Conservation (phyloP, 2,329 filamentous ascomycete genomes). For the Phaeosphaeriaceae sp. region DNA sequence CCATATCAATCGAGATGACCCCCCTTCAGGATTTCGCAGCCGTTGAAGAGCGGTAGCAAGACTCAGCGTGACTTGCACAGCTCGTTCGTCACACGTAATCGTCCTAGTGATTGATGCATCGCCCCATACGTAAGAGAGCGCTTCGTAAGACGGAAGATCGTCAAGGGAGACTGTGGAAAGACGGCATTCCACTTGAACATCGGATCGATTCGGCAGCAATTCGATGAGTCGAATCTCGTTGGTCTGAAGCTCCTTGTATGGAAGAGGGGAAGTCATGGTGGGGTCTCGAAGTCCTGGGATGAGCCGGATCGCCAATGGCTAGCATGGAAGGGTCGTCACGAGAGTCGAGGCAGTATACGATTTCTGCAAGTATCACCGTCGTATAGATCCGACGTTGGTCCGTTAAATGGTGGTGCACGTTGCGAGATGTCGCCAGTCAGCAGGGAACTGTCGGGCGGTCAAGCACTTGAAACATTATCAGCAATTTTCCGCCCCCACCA, state of each 20-base stretch:
- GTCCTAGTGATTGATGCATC: background rate
- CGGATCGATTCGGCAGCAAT: background rate
- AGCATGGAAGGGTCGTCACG: background rate
- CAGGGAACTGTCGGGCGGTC: background rate
- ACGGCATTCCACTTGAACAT: background rate
- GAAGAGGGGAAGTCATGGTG: background rate
- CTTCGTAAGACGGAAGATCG: background rate
- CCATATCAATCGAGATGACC: background rate
- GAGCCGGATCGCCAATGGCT: background rate
- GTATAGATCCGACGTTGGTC: background rate
- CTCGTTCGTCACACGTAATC: background rate
- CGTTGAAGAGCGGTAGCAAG: background rate
- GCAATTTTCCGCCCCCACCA: background rate
- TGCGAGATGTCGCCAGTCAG: background rate
- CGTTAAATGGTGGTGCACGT: background rate
- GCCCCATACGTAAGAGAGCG: background rate
- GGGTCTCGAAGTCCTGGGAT: background rate
- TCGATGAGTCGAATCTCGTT: background rate
- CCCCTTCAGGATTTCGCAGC: background rate
- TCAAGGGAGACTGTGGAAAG: background rate
- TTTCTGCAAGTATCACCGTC: background rate
- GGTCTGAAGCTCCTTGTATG: background rate
- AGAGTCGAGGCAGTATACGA: background rate
- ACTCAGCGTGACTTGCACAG: background rate
- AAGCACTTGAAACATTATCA: background rate